phyloP scores from a whole-genome alignment of 78 protist genomes.

The Mantamonas sphyraenae region DNA sequence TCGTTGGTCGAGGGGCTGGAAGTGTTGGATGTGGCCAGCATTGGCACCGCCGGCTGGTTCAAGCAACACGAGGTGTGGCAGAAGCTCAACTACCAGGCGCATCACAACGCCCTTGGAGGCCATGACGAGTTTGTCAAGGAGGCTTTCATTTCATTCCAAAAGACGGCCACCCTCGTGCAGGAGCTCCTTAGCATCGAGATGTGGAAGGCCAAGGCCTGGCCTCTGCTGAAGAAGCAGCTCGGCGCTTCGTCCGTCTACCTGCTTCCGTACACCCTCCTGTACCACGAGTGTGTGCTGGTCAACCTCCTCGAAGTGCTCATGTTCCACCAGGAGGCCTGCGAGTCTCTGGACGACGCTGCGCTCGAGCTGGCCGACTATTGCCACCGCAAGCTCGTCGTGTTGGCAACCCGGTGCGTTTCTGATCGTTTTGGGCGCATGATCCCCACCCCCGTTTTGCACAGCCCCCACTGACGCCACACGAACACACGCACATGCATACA shows the following conservation, averaged over 20 bases:
- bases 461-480: too few species aligned
- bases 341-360: not conserved
- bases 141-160: slow-evolving; percentile 5
- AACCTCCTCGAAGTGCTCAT: slow-evolving; percentile 13
- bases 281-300: slow-evolving; percentile 13
- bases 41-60: too few species aligned
- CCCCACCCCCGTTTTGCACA: too few species aligned
- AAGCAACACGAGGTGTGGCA: not conserved
- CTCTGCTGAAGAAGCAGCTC: not conserved
- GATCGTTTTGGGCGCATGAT: too few species aligned
- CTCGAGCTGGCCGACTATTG: slow-evolving; percentile 9
- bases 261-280: slow-evolving; percentile 1
- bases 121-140: slow-evolving; percentile 16
- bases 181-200: slow-evolving; percentile 1
- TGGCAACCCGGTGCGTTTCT: too few species aligned
- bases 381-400: slow-evolving; percentile 7
- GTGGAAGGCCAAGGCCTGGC: not conserved
- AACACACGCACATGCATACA: too few species aligned
- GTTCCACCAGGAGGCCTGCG: not conserved
- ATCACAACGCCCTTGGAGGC: not conserved
- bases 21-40: not conserved
- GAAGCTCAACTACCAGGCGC: slow-evolving; percentile 19
- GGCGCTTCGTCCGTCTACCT: too few species aligned
- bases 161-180: slow-evolving; percentile 1
- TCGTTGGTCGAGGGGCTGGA: not conserved